Evolutionary conservation across 352 stramenopile species (phyloP).

Genomic region (Elongisporangium prolatum): DNA sequence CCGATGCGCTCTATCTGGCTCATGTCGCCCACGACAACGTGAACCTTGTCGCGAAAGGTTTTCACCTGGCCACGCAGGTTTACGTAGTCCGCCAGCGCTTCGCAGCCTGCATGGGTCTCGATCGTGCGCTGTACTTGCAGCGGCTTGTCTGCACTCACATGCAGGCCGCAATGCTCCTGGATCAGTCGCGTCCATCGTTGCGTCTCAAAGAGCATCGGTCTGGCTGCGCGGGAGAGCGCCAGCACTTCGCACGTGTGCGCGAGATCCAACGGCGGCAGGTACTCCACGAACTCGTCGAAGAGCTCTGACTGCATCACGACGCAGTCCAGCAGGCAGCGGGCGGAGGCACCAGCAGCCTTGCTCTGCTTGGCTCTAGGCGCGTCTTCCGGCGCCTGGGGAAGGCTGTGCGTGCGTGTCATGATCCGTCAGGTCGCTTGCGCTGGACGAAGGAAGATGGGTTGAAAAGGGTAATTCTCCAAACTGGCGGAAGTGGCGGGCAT

Average conservation of each 20-base stretch:
- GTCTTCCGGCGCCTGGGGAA: not conserved
- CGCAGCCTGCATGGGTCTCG: slow-evolving; percentile 12
- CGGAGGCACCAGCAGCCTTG: not conserved
- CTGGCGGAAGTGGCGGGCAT: no score
- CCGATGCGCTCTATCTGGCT: slow-evolving; percentile 24
- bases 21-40: slow-evolving; percentile 40
- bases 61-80: slow-evolving; percentile 35
- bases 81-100: slow-evolving; percentile 29
- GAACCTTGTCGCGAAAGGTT: slow-evolving; percentile 25
- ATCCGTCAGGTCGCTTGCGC: not conserved
- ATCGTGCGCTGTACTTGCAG: slow-evolving; percentile 13
- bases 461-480: not conserved
- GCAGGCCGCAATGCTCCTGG: slow-evolving; percentile 12
- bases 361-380: not conserved
- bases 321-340: not conserved
- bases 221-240: slow-evolving; percentile 5
- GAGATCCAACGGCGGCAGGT: slow-evolving; percentile 10
- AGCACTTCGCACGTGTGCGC: slow-evolving; percentile 11
- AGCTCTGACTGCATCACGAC: slow-evolving; percentile 7
- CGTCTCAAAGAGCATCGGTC: slow-evolving; percentile 4
- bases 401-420: not conserved
- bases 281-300: slow-evolving; percentile 15
- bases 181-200: slow-evolving; percentile 19
- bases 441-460: not conserved
- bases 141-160: not conserved